Evolutionary conservation across 2,329 filamentous ascomycete species (phyloP), one percentile per base, ranked within the genome.

Genomic region (Bisporella sp.): DNA sequence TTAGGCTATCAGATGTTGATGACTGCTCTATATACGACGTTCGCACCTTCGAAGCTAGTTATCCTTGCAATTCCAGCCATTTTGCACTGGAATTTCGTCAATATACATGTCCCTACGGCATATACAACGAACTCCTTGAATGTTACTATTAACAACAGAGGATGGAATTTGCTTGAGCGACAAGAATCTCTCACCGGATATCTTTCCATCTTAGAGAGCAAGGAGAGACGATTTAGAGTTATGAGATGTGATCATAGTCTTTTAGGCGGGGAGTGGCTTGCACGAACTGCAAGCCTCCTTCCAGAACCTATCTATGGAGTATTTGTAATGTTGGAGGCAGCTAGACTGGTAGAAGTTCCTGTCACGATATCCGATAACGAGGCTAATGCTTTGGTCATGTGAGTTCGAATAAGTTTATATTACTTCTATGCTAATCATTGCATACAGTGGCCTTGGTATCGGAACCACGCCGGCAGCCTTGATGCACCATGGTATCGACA

Each of bases 201-300:
- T 64, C 75, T 99, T 41, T 96, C 92, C 0, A 88, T 99, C 1
- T 66, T 96, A 30, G 88, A 99, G 58, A 93, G 83, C 64, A 64
- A 76, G 6, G 69, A 83, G 5, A 74, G 81, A 39, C 79, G 83
- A 1, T 96, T 88, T 68, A 80, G 90, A 1, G 81, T 91, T 12
- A 80, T 99, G 76, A 82, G 93, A 53, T 96, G 90, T 66, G 93
- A 97, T 62, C 93, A 99, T 67, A 96, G 90, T 62, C 75, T 99
- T 32, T 77, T 99, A 1, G 93, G 93, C 40, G 93, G 93, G 35
- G 87, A 96, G 68, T 99, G 92, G 92, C 77, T 85, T 9, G 74
- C 74, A 40, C 58, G 72, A 53, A 74, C 69, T 46, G 71, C 64
- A 54, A 77, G 87, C n/a, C 79, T 81, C 9, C 90, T 96, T 67